Conservation (phyloP, 768 basidiomycete genomes). For the Termitomyces sp. region DNA sequence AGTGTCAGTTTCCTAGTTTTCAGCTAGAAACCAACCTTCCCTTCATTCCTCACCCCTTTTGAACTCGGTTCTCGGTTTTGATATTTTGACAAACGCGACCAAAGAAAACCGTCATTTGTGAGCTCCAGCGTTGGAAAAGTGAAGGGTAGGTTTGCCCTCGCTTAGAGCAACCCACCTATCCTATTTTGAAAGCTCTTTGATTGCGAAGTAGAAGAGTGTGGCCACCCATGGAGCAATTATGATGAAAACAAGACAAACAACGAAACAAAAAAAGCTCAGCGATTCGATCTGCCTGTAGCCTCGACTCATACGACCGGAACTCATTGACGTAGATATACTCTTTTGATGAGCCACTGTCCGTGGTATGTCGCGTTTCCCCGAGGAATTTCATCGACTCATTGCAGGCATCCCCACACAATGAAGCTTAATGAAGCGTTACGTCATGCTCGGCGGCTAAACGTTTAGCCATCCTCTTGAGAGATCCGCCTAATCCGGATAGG, state of each 20-base stretch:
- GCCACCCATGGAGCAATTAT: slow-evolving; percentile 48
- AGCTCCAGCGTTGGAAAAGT: not conserved
- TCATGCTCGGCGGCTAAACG: not conserved
- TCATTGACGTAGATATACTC: not conserved
- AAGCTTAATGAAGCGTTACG: not conserved
- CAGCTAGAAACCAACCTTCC: slow-evolving; percentile 49
- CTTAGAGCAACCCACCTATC: slow-evolving; percentile 24
- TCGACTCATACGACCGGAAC: not conserved
- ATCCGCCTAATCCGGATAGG: not conserved
- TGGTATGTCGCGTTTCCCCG: not conserved
- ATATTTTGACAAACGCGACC: not conserved
- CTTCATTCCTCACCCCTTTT: slow-evolving; percentile 17
- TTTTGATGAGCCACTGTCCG: not conserved
- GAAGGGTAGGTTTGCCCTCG: slow-evolving; percentile 9
- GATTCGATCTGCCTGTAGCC: not conserved
- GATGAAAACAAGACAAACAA: slow-evolving; percentile 49
- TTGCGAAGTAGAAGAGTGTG: slow-evolving; percentile 51
- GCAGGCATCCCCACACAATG: not conserved
- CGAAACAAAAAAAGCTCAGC: slow-evolving; percentile 48
- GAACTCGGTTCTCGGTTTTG: slow-evolving; percentile 3
- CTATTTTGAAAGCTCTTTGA: slow-evolving; percentile 35
- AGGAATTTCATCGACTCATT: not conserved
- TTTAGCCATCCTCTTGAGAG: not conserved
- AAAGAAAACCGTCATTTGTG: slow-evolving; percentile 2
- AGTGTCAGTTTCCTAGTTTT: slow-evolving; percentile 37